Conservation (phyloP, 225 moss, liverwort and hornwort genomes). For the Antitrichia curtipendula region DNA sequence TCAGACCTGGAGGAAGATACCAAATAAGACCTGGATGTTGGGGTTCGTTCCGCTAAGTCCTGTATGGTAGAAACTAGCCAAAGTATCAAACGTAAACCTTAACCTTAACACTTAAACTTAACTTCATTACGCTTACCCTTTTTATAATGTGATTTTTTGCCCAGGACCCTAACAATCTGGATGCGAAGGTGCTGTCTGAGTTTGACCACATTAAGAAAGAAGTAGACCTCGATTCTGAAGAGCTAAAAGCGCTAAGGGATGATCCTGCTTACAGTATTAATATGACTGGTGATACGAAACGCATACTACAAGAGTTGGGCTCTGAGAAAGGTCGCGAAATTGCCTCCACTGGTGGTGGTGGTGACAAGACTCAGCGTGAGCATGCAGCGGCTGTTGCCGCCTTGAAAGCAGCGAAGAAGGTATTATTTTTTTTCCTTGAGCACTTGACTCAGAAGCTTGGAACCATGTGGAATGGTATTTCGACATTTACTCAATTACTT, state of each 20-base stretch:
- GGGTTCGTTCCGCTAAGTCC: neutral
- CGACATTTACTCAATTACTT: neutral
- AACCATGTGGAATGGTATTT: neutral
- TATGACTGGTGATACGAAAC: conserved; percentile 85
- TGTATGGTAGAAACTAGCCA: neutral
- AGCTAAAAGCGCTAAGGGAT: conserved; percentile 50
- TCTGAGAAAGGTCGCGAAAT: conserved; percentile 74
- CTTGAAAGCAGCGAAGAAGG: conserved; percentile 64
- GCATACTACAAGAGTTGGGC: conserved; percentile 78
- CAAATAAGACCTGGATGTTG: neutral
- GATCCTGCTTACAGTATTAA: conserved; percentile 90
- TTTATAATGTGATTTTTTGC: neutral
- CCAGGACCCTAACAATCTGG: conserved; percentile 93
- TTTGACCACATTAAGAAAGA: conserved; percentile 93
- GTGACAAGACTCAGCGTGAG: conserved; percentile 82
- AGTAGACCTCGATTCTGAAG: conserved; percentile 77
- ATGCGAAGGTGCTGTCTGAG: conserved; percentile 66
- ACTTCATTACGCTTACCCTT: neutral
- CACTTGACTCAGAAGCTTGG: neutral
- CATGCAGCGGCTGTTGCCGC: conserved; percentile 66
- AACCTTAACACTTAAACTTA: neutral
- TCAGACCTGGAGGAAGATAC: neutral
- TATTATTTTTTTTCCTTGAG: neutral
- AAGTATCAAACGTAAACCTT: neutral
- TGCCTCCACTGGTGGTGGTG: conserved; percentile 76